These are phyloP conservation scores for Pyricularia pennisetigena DNA, from an alignment of 2,329 filamentous ascomycete species.

Conservation along the genomic window DNA sequence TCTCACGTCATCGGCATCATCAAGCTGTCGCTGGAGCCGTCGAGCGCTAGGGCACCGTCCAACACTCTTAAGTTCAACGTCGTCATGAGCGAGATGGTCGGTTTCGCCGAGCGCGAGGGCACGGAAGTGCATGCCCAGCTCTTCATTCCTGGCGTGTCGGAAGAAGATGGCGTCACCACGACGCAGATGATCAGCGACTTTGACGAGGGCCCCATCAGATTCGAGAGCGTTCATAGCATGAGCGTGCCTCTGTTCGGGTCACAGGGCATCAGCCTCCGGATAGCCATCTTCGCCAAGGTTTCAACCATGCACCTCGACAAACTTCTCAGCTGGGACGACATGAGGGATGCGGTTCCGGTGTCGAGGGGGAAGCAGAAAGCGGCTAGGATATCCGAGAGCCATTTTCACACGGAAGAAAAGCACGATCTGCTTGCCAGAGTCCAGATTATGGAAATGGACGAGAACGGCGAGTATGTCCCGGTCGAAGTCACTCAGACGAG, in stretches of 20 bases:
- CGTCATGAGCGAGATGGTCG: slow-evolving; percentile 91
- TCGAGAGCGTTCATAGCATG: slow-evolving; percentile 98
- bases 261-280: slow-evolving; percentile 64
- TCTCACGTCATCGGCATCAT: slow-evolving; percentile 85
- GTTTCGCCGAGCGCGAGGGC: slow-evolving; percentile 91
- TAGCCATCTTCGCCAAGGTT: slow-evolving; percentile 86
- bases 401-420: slow-evolving; percentile 88
- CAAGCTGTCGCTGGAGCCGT: slow-evolving; percentile 84
- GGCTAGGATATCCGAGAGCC: slow-evolving; percentile 74
- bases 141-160: slow-evolving; percentile 86
- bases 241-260: slow-evolving; percentile 75
- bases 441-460: slow-evolving; percentile 84
- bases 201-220: slow-evolving; percentile 83
- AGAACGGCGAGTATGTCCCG: slow-evolving; percentile 81
- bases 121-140: slow-evolving; percentile 93
- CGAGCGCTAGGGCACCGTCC: slow-evolving; percentile 81
- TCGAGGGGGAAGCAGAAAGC: slow-evolving; percentile 42
- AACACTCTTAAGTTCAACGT: slow-evolving; percentile 97
- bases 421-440: slow-evolving; percentile 85
- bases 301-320: slow-evolving; percentile 94
- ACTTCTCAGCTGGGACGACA: slow-evolving; percentile 96
- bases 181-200: slow-evolving; percentile 93
- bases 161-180: slow-evolving; percentile 84
- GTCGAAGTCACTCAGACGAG: slow-evolving; percentile 86
- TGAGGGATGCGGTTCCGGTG: slow-evolving; percentile 67